Evolutionary conservation across 2,329 filamentous ascomycete species (phyloP).

Genomic region (Calonectria pteridis): DNA sequence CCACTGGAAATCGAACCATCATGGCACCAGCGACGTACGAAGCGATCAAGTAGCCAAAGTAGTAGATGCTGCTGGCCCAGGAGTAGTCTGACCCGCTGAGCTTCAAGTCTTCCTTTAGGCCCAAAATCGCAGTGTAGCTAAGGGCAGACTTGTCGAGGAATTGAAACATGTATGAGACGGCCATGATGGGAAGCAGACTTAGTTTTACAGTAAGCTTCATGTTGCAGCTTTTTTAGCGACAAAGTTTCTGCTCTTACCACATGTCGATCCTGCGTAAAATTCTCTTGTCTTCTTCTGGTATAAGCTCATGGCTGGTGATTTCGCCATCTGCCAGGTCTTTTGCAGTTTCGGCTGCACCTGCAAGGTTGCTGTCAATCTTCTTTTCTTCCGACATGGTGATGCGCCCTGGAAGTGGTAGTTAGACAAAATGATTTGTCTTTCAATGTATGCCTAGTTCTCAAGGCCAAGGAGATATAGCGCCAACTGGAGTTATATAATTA

Average conservation of each 20-base stretch:
- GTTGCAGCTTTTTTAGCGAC: slow-evolving; percentile 49
- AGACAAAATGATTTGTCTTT: not conserved
- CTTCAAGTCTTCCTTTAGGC: slow-evolving; percentile 58
- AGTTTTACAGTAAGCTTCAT: slow-evolving; percentile 1
- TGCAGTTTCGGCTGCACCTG: not conserved
- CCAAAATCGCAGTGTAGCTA: slow-evolving; percentile 64
- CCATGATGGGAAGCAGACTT: slow-evolving; percentile 66
- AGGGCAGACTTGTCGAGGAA: slow-evolving; percentile 71
- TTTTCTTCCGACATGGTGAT: slow-evolving; percentile 19
- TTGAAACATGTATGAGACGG: slow-evolving; percentile 68
- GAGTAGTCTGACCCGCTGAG: slow-evolving; percentile 64
- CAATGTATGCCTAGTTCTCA: not conserved
- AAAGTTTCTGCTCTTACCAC: slow-evolving; percentile 60
- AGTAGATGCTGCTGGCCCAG: slow-evolving; percentile 64
- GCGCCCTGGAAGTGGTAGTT: not conserved
- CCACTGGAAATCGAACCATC: slow-evolving; percentile 44
- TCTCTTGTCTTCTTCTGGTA: slow-evolving; percentile 56
- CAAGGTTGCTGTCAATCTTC: not conserved
- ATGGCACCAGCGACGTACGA: slow-evolving; percentile 43
- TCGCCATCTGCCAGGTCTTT: slow-evolving; percentile 14
- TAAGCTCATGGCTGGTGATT: slow-evolving; percentile 28
- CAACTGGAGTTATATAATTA: not conserved
- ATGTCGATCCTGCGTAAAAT: slow-evolving; percentile 70
- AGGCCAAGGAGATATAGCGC: not conserved
- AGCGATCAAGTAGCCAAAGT: slow-evolving; percentile 61